Evolutionary conservation across 2,329 filamentous ascomycete species (phyloP).

Genomic region (Orbilia blumenaviensis): DNA sequence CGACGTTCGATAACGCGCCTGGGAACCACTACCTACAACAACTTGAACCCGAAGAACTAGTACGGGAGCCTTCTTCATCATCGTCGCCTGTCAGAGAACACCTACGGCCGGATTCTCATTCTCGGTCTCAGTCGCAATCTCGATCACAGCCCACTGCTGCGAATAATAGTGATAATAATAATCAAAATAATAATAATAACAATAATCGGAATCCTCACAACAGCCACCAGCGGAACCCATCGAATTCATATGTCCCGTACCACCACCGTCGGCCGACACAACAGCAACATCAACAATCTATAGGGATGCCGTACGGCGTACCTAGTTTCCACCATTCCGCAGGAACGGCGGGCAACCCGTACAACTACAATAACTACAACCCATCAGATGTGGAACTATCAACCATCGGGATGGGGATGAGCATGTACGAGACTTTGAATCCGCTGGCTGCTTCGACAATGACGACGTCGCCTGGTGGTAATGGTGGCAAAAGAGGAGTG

Average conservation of each 20-base stretch:
- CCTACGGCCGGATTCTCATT: background rate
- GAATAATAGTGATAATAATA: background rate
- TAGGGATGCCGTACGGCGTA: conserved; percentile 45
- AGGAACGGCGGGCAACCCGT: conserved; percentile 27
- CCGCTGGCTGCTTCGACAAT: conserved; percentile 37
- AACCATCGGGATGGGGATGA: conserved; percentile 50
- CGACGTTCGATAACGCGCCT: conserved; percentile 45
- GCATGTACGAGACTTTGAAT: conserved; percentile 50
- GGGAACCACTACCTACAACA: conserved; percentile 48
- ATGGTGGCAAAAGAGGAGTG: conserved; percentile 32
- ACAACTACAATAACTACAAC: conserved; percentile 36
- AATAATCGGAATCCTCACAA: background rate
- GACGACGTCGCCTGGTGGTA: conserved; percentile 14
- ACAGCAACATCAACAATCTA: background rate
- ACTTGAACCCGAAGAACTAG: conserved; percentile 33
- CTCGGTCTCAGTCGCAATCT: background rate
- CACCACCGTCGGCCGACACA: no score
- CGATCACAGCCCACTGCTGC: background rate
- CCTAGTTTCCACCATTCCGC: conserved; percentile 49
- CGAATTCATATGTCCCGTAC: no score
- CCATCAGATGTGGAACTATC: conserved; percentile 46
- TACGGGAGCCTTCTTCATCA: conserved; percentile 24
- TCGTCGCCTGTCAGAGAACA: background rate
- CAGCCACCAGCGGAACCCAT: no score
- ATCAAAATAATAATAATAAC: background rate